Evolutionary conservation across 1,284 basidiomycete genomes (phyloP).

Genomic region (Psilocybe mexicana): DNA sequence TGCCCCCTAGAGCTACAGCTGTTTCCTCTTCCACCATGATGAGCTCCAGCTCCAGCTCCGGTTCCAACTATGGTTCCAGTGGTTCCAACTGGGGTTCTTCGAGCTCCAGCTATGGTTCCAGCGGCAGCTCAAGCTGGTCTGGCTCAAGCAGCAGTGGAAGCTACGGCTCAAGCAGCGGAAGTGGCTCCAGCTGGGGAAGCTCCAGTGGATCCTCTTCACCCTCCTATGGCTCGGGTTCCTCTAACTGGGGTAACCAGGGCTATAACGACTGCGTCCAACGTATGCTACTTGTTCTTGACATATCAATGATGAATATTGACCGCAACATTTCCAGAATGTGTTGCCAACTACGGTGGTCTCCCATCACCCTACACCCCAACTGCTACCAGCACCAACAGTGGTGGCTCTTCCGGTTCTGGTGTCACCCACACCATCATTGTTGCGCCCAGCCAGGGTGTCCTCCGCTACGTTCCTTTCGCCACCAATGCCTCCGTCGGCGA

Average conservation of each 20-base stretch:
- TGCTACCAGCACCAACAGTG: constrained; percentile 22
- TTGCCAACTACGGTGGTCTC: constrained; percentile 55
- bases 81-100: constrained; percentile 2
- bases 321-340: constrained; percentile 52
- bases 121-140: background rate
- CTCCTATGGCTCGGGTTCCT: constrained; percentile 66
- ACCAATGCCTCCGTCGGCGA: constrained; percentile 75
- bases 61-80: constrained; percentile 2
- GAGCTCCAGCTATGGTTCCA: constrained; percentile 4
- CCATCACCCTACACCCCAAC: constrained; percentile 42
- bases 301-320: background rate
- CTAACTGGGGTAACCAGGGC: constrained; percentile 54
- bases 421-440: constrained; percentile 74
- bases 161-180: constrained; percentile 20
- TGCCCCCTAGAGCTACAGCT: background rate
- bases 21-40: background rate
- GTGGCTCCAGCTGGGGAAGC: constrained; percentile 11
- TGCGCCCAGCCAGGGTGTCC: constrained; percentile 71
- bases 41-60: background rate
- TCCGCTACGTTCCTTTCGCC: constrained; percentile 73
- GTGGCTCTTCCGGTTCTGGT: constrained; percentile 45
- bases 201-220: constrained; percentile 35
- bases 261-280: constrained; percentile 74
- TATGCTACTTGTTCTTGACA: constrained; percentile 36
- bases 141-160: constrained; percentile 24